Evolutionary conservation across 495 filamentous ascomycete species (phyloP).

Genomic region (Ramalina peruviana): DNA sequence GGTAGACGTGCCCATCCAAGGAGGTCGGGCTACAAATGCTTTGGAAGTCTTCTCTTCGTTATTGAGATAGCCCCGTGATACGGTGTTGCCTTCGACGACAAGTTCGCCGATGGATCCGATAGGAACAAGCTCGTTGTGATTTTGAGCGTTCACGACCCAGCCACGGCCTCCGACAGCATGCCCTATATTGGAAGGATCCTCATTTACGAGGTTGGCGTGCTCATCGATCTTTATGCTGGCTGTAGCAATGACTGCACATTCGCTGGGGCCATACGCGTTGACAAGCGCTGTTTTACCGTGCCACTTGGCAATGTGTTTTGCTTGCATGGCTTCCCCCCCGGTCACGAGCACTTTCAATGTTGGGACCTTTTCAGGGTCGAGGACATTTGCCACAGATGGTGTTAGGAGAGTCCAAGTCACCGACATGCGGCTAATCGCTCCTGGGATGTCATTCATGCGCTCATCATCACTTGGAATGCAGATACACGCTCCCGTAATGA

Average conservation of each 20-base stretch:
- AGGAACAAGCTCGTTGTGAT: conserved; percentile 34
- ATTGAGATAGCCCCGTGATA: conserved; percentile 37
- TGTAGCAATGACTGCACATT: conserved; percentile 35
- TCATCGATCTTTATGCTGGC: conserved; percentile 12
- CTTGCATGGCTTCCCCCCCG: conserved; percentile 45
- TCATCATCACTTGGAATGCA: conserved; percentile 35
- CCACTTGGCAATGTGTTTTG: conserved; percentile 30
- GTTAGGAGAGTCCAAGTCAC: conserved; percentile 25
- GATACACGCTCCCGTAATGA: conserved; percentile 33
- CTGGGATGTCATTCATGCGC: conserved; percentile 21
- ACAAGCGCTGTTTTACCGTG: conserved; percentile 26
- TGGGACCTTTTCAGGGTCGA: conserved; percentile 34
- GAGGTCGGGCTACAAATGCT: conserved; percentile 32
- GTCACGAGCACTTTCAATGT: conserved; percentile 32
- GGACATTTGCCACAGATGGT: conserved; percentile 33
- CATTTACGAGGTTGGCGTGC: neutral
- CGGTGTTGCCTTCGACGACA: conserved; percentile 37
- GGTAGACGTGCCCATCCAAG: conserved; percentile 25
- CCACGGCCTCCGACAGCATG: conserved; percentile 19
- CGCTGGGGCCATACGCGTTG: conserved; percentile 43
- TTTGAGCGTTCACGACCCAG: conserved; percentile 38
- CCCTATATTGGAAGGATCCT: conserved; percentile 22
- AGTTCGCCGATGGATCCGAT: conserved; percentile 42
- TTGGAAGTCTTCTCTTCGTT: conserved; percentile 28
- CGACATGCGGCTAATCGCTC: conserved; percentile 19